A percentile compares a stretch with the other conserved stretches of the same genome.
Evolutionary conservation across 2,329 filamentous ascomycete genomes (phyloP).

Genomic region (Epichloe festucae): DNA sequence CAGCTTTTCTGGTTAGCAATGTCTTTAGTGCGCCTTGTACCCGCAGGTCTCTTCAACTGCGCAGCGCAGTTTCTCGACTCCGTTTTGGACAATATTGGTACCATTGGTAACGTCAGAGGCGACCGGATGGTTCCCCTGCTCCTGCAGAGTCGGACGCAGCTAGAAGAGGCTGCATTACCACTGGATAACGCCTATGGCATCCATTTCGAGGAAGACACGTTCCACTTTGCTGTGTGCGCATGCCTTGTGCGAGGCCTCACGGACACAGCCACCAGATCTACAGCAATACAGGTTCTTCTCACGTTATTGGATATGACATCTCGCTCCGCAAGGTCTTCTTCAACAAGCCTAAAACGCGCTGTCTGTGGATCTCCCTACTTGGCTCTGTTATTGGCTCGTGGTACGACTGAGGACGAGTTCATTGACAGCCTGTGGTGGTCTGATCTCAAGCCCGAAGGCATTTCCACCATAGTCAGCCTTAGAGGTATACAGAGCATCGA

Average conservation of each 20-base stretch:
- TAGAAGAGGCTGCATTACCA: conserved; percentile 48
- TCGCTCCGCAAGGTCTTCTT: conserved; percentile 5
- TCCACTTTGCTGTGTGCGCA: conserved; percentile 54
- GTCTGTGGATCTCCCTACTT: conserved; percentile 42
- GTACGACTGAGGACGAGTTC: conserved; percentile 43
- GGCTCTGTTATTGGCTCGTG: conserved; percentile 43
- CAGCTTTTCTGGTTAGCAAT: conserved; percentile 61
- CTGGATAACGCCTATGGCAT: conserved; percentile 55
- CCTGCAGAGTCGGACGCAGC: conserved; percentile 44
- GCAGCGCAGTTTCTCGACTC: conserved; percentile 52
- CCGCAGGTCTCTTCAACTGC: conserved; percentile 50
- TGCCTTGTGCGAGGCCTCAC: conserved; percentile 51
- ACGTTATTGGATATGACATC: conserved; percentile 39
- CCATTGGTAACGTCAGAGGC: conserved; percentile 44
- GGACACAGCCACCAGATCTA: conserved; percentile 45
- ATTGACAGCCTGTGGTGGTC: conserved; percentile 50
- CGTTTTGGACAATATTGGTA: conserved; percentile 50
- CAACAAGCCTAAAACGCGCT: conserved; percentile 7
- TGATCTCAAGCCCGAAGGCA: conserved; percentile 33
- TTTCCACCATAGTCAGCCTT: conserved; percentile 13
- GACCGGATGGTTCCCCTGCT: conserved; percentile 46
- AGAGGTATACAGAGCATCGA: conserved; percentile 21
- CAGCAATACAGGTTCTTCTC: conserved; percentile 46
- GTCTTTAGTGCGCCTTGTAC: conserved; percentile 51
- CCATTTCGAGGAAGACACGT: conserved; percentile 49